Percentiles rank a stretch among this genome's conserved stretches.
Evolutionary conservation across 257 asterid genomes (phyloP).

Genomic region (Nicotiana undulata): DNA sequence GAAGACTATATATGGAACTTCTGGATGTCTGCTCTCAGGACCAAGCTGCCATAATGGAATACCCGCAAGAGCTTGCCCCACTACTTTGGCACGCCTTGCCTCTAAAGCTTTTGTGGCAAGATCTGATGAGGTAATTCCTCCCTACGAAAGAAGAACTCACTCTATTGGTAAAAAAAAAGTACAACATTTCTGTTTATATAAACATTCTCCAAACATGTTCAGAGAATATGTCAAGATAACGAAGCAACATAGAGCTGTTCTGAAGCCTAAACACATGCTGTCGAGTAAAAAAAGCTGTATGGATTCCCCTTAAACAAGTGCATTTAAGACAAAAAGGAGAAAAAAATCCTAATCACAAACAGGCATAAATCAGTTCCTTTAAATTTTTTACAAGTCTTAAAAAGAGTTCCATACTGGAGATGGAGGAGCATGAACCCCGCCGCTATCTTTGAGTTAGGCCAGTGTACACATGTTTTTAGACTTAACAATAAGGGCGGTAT

Average conservation of each 20-base stretch:
- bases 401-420: background rate
- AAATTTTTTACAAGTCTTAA: background rate
- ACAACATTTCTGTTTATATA: background rate
- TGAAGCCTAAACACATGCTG: background rate
- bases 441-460: background rate
- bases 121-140: constrained; percentile 98
- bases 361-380: background rate
- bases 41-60: constrained; percentile 97
- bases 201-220: background rate
- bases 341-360: background rate
- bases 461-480: background rate
- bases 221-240: background rate
- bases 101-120: constrained; percentile 92
- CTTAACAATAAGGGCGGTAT: background rate
- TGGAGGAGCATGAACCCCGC: background rate
- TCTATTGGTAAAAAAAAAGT: background rate
- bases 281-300: background rate
- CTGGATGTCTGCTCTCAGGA: constrained; percentile 93
- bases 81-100: constrained; percentile 81
- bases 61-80: constrained; percentile 96
- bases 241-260: background rate
- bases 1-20: constrained; percentile 87
- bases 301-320: background rate
- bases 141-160: constrained; percentile 34
- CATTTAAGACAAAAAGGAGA: background rate